Conservation (phyloP, 1,139 yeast species). For the Pichia sp. region DNA sequence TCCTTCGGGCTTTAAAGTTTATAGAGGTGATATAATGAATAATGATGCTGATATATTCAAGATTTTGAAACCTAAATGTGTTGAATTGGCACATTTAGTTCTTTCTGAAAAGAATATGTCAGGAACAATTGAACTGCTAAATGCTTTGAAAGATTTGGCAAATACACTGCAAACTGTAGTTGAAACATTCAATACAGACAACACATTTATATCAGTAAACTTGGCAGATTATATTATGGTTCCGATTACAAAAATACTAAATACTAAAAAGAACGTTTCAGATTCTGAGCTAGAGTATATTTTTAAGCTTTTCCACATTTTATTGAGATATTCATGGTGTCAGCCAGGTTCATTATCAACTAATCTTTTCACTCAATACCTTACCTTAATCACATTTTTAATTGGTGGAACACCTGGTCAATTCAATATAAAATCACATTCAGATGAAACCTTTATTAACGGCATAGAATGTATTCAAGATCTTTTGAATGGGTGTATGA, state of each 20-base stretch:
- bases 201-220: conserved; percentile 29
- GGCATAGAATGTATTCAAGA: conserved; percentile 35
- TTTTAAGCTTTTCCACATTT: conserved; percentile 34
- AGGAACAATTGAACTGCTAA: conserved; percentile 24
- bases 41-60: conserved; percentile 15
- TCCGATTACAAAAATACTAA: conserved; percentile 49
- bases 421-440: conserved; percentile 14
- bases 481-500: conserved; percentile 27
- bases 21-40: not conserved
- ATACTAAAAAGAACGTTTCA: conserved; percentile 35
- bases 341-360: conserved; percentile 31
- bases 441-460: conserved; percentile 38
- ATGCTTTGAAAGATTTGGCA: conserved; percentile 31
- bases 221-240: conserved; percentile 59
- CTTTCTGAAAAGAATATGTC: conserved; percentile 33
- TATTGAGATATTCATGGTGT: conserved; percentile 45
- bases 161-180: conserved; percentile 18
- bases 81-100: conserved; percentile 36
- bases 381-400: conserved; percentile 42
- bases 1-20: not conserved
- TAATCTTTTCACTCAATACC: conserved; percentile 41
- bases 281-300: conserved; percentile 40
- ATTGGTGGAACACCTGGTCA: conserved; percentile 37
- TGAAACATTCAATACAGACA: conserved; percentile 3
- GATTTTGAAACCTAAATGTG: conserved; percentile 34